Percentiles rank a stretch among this genome's conserved stretches.
Conservation (phyloP, 768 basidiomycete genomes). For the Boletus reticulatus region DNA sequence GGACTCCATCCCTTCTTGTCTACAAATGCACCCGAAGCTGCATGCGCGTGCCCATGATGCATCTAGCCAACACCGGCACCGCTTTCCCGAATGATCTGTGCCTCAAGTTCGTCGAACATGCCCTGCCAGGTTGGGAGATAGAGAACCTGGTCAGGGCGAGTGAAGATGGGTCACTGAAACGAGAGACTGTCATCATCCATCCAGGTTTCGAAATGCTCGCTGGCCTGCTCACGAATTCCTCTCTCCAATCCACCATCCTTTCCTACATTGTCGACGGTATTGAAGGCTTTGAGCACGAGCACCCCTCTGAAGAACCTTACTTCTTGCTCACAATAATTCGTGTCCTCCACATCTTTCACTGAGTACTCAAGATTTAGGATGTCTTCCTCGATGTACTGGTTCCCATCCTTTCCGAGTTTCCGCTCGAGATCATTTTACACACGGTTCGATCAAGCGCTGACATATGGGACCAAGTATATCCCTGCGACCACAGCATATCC, state of each 20-base stretch:
- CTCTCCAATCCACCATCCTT: slow-evolving; percentile 70
- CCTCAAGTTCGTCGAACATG: slow-evolving; percentile 81
- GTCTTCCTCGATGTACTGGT: slow-evolving; percentile 87
- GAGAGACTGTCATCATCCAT: slow-evolving; percentile 59
- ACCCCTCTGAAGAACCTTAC: slow-evolving; percentile 66
- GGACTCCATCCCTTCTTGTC: slow-evolving; percentile 48
- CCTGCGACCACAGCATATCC: slow-evolving; percentile 79
- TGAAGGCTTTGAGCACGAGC: slow-evolving; percentile 67
- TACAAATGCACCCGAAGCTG: slow-evolving; percentile 43
- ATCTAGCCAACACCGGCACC: too few relatives aligned
- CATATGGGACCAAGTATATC: slow-evolving; percentile 67
- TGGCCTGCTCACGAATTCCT: slow-evolving; percentile 68
- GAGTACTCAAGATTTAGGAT: slow-evolving; percentile 81
- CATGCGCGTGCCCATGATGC: too few relatives aligned
- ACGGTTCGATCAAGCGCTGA: slow-evolving; percentile 70
- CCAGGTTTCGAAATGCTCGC: slow-evolving; percentile 88
- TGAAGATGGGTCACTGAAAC: slow-evolving; percentile 50
- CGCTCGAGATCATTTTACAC: slow-evolving; percentile 70
- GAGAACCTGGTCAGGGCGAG: slow-evolving; percentile 61
- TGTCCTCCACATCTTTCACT: slow-evolving; percentile 76
- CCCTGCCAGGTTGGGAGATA: slow-evolving; percentile 78
- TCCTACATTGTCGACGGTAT: slow-evolving; percentile 81
- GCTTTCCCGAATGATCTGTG: slow-evolving; percentile 63
- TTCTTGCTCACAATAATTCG: slow-evolving; percentile 77
- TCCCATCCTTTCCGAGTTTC: slow-evolving; percentile 68